phyloP scores from a whole-genome alignment of 768 basidiomycete species.

The Lactarius tabidus region DNA sequence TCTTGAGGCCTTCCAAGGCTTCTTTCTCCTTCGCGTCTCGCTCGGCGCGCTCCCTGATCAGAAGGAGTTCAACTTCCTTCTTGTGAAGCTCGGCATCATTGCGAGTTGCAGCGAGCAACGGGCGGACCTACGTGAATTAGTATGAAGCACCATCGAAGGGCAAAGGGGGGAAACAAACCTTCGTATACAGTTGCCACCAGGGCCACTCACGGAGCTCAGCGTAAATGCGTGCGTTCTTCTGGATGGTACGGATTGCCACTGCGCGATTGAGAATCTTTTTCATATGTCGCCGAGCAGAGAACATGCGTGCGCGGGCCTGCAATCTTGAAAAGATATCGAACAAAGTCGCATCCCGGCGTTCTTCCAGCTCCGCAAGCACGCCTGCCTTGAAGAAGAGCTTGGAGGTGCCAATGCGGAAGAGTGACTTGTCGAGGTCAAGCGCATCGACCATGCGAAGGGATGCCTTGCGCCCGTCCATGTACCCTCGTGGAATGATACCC shows the following conservation, averaged over 20 bases:
- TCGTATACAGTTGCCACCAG: constrained; percentile 98
- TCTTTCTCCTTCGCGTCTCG: constrained; percentile 80
- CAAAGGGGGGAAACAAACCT: constrained; percentile 41
- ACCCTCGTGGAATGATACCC: constrained; percentile 87
- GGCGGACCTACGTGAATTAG: constrained; percentile 60
- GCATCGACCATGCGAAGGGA: constrained; percentile 87
- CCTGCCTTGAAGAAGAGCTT: constrained; percentile 99
- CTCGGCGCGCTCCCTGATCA: constrained; percentile 82
- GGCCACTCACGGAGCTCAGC: constrained; percentile 92
- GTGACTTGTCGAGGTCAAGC: constrained; percentile 78
- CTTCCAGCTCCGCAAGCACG: constrained; percentile 93
- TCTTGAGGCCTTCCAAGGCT: constrained; percentile 73
- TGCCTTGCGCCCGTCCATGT: constrained; percentile 97
- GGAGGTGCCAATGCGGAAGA: constrained; percentile 90
- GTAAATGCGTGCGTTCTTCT: constrained; percentile 90
- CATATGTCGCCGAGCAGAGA: constrained; percentile 83
- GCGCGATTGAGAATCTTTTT: constrained; percentile 94
- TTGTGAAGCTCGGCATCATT: constrained; percentile 87
- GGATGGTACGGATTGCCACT: constrained; percentile 85
- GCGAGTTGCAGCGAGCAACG: constrained; percentile 85
- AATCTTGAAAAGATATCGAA: constrained; percentile 86
- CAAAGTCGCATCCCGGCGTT: constrained; percentile 80
- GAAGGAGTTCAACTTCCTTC: constrained; percentile 78
- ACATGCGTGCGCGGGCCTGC: constrained; percentile 84
- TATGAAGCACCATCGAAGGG: neutral